Conservation (phyloP, 257 asterid genomes). For the Ophiorrhiza pumila region DNA sequence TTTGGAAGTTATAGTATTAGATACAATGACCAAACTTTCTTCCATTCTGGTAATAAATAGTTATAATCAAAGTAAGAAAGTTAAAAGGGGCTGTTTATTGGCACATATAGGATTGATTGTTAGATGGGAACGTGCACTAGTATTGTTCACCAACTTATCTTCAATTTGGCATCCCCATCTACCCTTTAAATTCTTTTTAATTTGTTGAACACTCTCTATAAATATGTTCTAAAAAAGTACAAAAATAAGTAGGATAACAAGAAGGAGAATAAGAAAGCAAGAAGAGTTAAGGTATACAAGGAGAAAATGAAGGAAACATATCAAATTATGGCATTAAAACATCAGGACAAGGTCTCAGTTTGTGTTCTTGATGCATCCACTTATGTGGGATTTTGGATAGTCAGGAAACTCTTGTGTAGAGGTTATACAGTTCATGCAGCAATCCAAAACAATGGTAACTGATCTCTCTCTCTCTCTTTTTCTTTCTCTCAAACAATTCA, state of each 20-base stretch:
- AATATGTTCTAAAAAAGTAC: not conserved
- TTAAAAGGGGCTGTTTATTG: not conserved
- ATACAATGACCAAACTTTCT: not conserved
- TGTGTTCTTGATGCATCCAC: conserved; percentile 53
- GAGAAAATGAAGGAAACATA: conserved; percentile 4
- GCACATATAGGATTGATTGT: not conserved
- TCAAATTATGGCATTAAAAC: not conserved
- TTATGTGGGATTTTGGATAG: conserved; percentile 41
- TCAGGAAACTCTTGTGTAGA: conserved; percentile 32
- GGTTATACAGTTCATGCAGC: conserved; percentile 48
- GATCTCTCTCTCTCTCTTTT: no score
- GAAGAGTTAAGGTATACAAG: not conserved
- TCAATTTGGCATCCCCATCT: conserved; percentile 12
- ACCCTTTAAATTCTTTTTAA: not conserved
- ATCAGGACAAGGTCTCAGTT: conserved; percentile 19
- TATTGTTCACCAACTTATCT: conserved; percentile 40
- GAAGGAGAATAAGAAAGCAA: not conserved
- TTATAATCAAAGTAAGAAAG: not conserved
- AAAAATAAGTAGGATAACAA: not conserved
- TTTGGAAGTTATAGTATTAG: not conserved
- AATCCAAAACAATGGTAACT: conserved; percentile 31
- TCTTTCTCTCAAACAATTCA: not conserved
- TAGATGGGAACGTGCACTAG: conserved; percentile 29
- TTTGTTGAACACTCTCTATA: not conserved
- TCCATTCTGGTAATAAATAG: not conserved